These are phyloP conservation scores for Suillus fuscotomentosus DNA, from an alignment of 768 basidiomycete species.

Conservation along the genomic window DNA sequence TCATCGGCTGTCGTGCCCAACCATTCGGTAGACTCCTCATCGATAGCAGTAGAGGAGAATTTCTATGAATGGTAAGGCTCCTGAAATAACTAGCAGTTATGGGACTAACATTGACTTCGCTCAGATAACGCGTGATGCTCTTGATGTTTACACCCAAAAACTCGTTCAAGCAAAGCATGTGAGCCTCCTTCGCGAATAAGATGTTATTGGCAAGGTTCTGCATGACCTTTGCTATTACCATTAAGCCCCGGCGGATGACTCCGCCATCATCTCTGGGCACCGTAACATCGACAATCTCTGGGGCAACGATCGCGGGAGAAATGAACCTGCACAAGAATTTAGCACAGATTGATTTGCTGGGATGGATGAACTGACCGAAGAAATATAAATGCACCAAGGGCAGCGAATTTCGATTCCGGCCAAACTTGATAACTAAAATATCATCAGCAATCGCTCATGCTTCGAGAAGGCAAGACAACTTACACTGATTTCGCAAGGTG, in stretches of 20 bases:
- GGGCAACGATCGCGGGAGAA: slow-evolving; percentile 85
- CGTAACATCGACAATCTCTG: slow-evolving; percentile 82
- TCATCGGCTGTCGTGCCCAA: slow-evolving; percentile 76
- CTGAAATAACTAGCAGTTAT: background rate
- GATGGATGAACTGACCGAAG: slow-evolving; percentile 53
- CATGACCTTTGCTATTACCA: slow-evolving; percentile 87
- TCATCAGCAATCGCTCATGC: slow-evolving; percentile 9
- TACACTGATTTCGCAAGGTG: slow-evolving; percentile 81
- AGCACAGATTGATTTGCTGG: background rate
- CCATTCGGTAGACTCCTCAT: slow-evolving; percentile 73
- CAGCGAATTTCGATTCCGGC: slow-evolving; percentile 79
- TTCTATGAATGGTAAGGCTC: slow-evolving; percentile 30
- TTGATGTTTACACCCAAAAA: slow-evolving; percentile 72
- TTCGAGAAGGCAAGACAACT: slow-evolving; percentile 28
- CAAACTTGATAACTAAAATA: slow-evolving; percentile 55
- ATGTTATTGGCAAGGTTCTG: slow-evolving; percentile 95
- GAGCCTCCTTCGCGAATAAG: slow-evolving; percentile 86
- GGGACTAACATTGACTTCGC: slow-evolving; percentile 62
- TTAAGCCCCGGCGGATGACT: slow-evolving; percentile 72
- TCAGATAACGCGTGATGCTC: slow-evolving; percentile 74
- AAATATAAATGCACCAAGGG: slow-evolving; percentile 90
- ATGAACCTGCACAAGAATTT: slow-evolving; percentile 62
- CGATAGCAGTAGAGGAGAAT: slow-evolving; percentile 40
- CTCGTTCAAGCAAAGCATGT: slow-evolving; percentile 78
- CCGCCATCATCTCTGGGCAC: slow-evolving; percentile 59